Percentiles rank a stretch among this genome's conserved stretches.
These are phyloP conservation scores for Epichloe gansuensis DNA, from an alignment of 2,329 filamentous ascomycete species.

Conservation along the genomic window DNA sequence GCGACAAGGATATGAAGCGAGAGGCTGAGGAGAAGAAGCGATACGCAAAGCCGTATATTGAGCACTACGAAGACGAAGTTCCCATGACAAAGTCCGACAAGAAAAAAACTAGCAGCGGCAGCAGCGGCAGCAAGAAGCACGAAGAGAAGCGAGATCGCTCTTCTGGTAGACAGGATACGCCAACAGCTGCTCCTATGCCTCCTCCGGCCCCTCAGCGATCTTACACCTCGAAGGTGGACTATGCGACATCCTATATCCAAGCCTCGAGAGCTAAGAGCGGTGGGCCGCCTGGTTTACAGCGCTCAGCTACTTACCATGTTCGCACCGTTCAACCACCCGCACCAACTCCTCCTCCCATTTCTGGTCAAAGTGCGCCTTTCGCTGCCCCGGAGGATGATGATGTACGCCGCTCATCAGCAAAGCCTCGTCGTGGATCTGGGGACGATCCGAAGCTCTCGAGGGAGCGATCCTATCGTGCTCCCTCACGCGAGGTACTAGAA, in stretches of 20 bases:
- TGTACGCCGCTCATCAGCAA: constrained; percentile 20
- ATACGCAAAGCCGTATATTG: constrained; percentile 22
- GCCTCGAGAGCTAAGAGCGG: constrained; percentile 16
- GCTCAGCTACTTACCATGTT: constrained; percentile 12
- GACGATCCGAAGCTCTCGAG: constrained; percentile 12
- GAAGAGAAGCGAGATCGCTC: constrained; percentile 25
- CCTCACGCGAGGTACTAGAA: constrained; percentile 20
- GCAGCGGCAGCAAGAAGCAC: constrained; percentile 23
- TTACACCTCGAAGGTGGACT: constrained; percentile 11
- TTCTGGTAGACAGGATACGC: constrained; percentile 19
- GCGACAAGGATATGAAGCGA: constrained; percentile 26
- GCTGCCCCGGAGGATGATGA: constrained; percentile 19
- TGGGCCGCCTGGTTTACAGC: constrained; percentile 8
- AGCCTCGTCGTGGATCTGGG: constrained; percentile 21
- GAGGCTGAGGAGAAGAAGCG: constrained; percentile 25
- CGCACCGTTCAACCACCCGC: constrained; percentile 18
- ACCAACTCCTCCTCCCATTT: constrained; percentile 23
- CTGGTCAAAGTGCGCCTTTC: constrained; percentile 16
- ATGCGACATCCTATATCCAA: constrained; percentile 19
- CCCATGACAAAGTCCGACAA: constrained; percentile 18
- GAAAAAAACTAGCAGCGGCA: constrained; percentile 24
- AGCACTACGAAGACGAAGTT: constrained; percentile 20
- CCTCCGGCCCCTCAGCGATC: constrained; percentile 14
- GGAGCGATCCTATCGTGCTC: constrained; percentile 19
- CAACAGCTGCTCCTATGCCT: constrained; percentile 10